Conservation (phyloP, 2,329 filamentous ascomycete genomes). For the Aspergillus persii region DNA sequence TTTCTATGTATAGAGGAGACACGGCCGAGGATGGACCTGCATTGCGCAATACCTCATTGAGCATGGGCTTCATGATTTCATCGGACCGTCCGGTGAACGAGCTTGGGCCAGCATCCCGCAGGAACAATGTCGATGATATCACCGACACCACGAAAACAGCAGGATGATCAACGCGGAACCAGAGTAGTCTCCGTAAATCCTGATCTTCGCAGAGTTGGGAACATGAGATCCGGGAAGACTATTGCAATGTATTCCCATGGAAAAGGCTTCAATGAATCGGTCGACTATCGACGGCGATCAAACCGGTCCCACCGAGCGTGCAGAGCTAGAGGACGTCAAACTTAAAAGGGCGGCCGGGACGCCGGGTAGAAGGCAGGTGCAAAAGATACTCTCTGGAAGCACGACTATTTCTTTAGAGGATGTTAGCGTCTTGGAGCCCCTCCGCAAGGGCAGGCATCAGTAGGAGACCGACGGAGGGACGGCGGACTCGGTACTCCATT, state of each 20-base stretch:
- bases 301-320: not conserved
- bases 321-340: not conserved
- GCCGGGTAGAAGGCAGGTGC: not conserved
- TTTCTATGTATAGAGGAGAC: not conserved
- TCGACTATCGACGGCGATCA: conserved; percentile 12
- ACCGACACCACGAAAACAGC: not conserved
- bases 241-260: conserved; percentile 2
- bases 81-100: not conserved
- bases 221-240: not conserved
- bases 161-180: not conserved
- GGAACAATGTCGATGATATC: not conserved
- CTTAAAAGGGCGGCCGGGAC: not conserved
- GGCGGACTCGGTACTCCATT: not conserved
- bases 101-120: not conserved
- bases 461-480: not conserved
- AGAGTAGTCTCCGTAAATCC: not conserved
- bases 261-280: conserved; percentile 4
- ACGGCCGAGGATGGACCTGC: not conserved
- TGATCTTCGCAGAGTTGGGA: not conserved
- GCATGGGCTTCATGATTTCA: not conserved
- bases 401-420: not conserved
- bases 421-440: not conserved
- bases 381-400: not conserved
- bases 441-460: not conserved
- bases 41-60: not conserved